These are phyloP conservation scores for Helenozyma rhizophorensis DNA, from an alignment of 805 yeast genomes.

Conservation along the genomic window DNA sequence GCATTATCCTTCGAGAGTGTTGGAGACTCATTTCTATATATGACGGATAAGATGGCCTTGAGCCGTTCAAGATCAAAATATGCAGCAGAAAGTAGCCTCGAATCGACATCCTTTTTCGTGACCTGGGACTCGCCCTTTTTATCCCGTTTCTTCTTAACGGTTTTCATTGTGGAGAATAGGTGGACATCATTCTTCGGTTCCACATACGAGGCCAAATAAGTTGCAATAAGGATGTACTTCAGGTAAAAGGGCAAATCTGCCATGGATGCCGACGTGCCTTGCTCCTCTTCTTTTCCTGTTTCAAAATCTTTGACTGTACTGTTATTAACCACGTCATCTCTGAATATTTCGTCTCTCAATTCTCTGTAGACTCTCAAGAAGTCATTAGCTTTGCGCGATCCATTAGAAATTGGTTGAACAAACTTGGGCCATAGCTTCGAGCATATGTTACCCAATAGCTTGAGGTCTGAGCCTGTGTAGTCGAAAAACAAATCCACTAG, in stretches of 20 bases:
- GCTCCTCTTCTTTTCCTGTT: slow-evolving; percentile 15
- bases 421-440: slow-evolving; percentile 32
- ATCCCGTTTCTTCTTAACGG: slow-evolving; percentile 33
- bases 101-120: slow-evolving; percentile 46
- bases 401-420: slow-evolving; percentile 21
- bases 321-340: slow-evolving; percentile 29
- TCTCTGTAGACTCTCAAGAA: slow-evolving; percentile 34
- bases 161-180: slow-evolving; percentile 58
- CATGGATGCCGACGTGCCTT: slow-evolving; percentile 16
- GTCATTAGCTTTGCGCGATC: slow-evolving; percentile 20
- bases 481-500: slow-evolving; percentile 43
- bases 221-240: slow-evolving; percentile 71
- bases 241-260: slow-evolving; percentile 56
- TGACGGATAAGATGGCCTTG: slow-evolving; percentile 73
- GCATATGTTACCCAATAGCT: slow-evolving; percentile 29
- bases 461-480: slow-evolving; percentile 43
- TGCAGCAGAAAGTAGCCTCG: slow-evolving; percentile 65
- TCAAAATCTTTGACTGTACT: slow-evolving; percentile 24
- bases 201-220: slow-evolving; percentile 77
- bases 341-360: slow-evolving; percentile 22
- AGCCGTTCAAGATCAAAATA: slow-evolving; percentile 74
- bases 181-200: slow-evolving; percentile 66
- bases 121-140: slow-evolving; percentile 13
- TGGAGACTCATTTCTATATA: slow-evolving; percentile 43
- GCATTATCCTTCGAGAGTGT: slow-evolving; percentile 23